A percentile compares a stretch with the other conserved stretches of the same genome.
Evolutionary conservation across 352 stramenopile genomes (phyloP).

Genomic region (Globisporangium perplexum): DNA sequence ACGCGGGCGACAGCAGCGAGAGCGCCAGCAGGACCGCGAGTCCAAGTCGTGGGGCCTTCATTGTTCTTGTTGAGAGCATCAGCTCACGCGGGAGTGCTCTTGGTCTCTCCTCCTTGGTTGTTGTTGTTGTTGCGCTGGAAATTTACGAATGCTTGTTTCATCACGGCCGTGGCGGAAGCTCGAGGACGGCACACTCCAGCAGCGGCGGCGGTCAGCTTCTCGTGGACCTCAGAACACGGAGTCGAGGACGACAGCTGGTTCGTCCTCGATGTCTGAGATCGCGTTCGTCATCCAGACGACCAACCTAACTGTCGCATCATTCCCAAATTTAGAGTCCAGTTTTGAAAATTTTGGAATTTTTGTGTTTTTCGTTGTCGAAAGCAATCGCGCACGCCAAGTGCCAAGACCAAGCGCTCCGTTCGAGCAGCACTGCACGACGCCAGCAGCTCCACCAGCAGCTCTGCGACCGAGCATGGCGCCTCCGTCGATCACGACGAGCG

Average conservation of each 20-base stretch:
- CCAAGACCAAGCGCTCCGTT: background rate
- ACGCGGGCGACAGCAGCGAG: background rate
- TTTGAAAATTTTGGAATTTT: background rate
- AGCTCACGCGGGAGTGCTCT: background rate
- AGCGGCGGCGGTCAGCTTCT: background rate
- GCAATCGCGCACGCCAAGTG: background rate
- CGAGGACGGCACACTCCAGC: background rate
- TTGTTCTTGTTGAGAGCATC: background rate
- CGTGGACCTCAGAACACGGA: background rate
- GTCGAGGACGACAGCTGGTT: background rate
- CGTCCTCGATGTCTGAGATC: background rate
- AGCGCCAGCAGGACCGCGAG: background rate
- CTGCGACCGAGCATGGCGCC: background rate
- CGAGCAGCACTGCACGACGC: background rate
- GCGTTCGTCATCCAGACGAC: background rate
- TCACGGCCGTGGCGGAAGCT: background rate
- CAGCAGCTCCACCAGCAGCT: background rate
- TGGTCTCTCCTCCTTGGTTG: background rate
- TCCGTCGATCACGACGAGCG: conserved; percentile 1
- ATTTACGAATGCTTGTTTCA: background rate
- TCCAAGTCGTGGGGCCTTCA: background rate
- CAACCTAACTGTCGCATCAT: too few species aligned
- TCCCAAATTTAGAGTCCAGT: background rate
- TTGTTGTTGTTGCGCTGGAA: background rate
- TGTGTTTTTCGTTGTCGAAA: too few species aligned